A percentile compares a stretch with the other conserved stretches of the same genome.
Conservation (phyloP, 306 rosid genomes). For the Citrullus amarus region DNA sequence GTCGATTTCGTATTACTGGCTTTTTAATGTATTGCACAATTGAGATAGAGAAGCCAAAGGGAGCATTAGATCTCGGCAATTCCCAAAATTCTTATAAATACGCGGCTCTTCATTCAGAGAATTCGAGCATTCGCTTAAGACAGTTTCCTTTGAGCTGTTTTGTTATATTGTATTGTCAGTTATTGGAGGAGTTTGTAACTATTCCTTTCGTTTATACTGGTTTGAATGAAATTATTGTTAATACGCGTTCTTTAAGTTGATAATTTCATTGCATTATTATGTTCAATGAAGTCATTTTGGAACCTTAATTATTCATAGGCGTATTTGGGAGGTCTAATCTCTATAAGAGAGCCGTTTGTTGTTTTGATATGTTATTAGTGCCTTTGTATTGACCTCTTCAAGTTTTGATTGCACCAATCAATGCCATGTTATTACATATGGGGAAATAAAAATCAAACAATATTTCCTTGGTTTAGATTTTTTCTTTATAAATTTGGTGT, state of each 20-base stretch:
- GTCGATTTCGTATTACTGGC: not conserved
- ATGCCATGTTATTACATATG: not conserved
- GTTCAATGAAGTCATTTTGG: not conserved
- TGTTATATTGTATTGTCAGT: not conserved
- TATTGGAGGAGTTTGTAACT: not conserved
- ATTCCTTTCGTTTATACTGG: not conserved
- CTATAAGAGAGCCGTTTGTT: not conserved
- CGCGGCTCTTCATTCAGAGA: not conserved
- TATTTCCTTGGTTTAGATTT: not conserved
- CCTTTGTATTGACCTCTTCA: not conserved
- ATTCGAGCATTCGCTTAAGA: not conserved
- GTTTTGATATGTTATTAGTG: not conserved
- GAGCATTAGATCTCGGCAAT: not conserved
- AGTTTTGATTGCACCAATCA: not conserved
- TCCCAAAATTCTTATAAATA: not conserved
- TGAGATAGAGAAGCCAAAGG: not conserved
- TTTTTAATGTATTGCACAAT: not conserved
- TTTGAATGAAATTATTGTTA: not conserved
- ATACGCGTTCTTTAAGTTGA: not conserved
- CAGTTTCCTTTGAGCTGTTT: not conserved
- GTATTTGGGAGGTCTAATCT: not conserved
- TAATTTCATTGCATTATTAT: not conserved
- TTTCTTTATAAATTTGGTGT: not conserved
- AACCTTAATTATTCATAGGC: not conserved
- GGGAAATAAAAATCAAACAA: not conserved